Percentiles rank a stretch among this genome's conserved stretches.
Conservation (phyloP, 306 rosid genomes). For the Dicorynia guianensis region DNA sequence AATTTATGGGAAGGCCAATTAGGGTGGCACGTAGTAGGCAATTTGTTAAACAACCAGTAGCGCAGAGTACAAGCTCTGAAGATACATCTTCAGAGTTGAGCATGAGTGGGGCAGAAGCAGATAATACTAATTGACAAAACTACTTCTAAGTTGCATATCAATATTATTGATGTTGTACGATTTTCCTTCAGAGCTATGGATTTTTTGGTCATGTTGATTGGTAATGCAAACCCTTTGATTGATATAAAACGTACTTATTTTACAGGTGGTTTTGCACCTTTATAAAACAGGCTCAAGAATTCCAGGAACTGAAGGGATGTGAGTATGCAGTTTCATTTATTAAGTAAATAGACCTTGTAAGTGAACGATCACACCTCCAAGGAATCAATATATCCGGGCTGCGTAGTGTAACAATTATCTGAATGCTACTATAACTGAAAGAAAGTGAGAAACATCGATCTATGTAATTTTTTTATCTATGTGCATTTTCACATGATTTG, state of each 20-base stretch:
- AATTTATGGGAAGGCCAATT: conserved; percentile 78
- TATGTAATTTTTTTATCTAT: not conserved
- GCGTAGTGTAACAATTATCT: too few relatives aligned
- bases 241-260: conserved; percentile 29
- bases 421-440: too few relatives aligned
- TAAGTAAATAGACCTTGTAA: not conserved
- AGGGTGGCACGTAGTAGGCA: conserved; percentile 72
- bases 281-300: conserved; percentile 1
- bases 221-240: conserved; percentile 26
- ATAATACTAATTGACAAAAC: conserved; percentile 47
- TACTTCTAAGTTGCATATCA: conserved; percentile 25
- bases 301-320: not conserved
- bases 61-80: conserved; percentile 49
- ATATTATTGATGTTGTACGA: conserved; percentile 40
- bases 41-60: conserved; percentile 61
- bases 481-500: not conserved
- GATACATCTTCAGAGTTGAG: conserved; percentile 51
- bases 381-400: too few relatives aligned
- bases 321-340: not conserved
- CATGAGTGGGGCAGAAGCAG: conserved; percentile 48
- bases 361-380: not conserved
- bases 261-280: conserved; percentile 33
- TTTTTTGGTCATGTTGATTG: conserved; percentile 9
- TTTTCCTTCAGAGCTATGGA: conserved; percentile 27
- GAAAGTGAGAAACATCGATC: not conserved